Evolutionary conservation across 129 eudicot species (phyloP), one percentile per base, ranked within the genome.

Genomic region (Dittrichia graveolens): DNA sequence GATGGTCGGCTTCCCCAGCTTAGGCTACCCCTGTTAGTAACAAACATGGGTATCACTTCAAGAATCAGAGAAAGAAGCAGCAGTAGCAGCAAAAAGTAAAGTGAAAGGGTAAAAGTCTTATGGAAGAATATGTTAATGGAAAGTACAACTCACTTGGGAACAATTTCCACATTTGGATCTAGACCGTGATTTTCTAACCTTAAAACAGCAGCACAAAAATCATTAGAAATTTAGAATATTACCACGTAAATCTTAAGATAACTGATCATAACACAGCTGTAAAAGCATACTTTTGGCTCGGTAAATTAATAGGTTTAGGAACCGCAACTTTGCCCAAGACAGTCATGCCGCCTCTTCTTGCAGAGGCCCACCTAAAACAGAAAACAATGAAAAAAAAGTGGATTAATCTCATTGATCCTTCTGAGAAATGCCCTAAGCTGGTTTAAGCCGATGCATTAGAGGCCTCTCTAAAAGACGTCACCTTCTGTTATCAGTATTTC

Each of bases 151-250:
- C 81, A 95, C 99, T 95, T 95, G 84, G 99, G 99, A 83, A 95
- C 97, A 64, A 90, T 90, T 55, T 90, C 99, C 44, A 90, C 97
- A 81, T 78, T 88, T 15, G 96, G 99, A 81, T 95, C 97, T 82
- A 95, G 73, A 56, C 99, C 99, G 71, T 91, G 99, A 74, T 95
- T 95, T 75, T 95, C 99, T 79, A 91, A 83, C 96, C 99, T 95
- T 77, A 46, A 88, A 76, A 65, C 39, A 57, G 71, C 52, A 70
- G 35, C 37, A 67, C 61, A 60, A 24, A 72, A 38, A 53, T 52
- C 24, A 66, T 83, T 18, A 87, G n/a, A n/a, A n/a, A n/a, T n/a
- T n/a, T n/a, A n/a, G 82, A 65, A 16, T 54, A 56, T 31, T 54
- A 64, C 19, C 4, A 62, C 13, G 61, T 18, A 60, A 59, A 54